These are phyloP conservation scores for Beauveria caledonica DNA, from an alignment of 2,329 filamentous ascomycete genomes.

Conservation along the genomic window DNA sequence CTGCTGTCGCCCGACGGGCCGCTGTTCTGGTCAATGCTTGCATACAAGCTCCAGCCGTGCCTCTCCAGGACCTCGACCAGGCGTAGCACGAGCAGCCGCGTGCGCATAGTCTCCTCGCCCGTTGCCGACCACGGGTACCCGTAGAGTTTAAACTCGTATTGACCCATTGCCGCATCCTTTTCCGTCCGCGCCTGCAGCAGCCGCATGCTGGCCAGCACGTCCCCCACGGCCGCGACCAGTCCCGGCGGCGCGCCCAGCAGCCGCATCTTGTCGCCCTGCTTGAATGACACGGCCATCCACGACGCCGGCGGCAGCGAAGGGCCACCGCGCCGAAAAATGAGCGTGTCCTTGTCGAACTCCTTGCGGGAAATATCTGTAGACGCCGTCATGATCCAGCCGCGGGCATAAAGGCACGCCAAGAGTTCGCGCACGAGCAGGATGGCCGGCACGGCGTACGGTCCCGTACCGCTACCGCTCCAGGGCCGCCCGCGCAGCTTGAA, in stretches of 20 bases:
- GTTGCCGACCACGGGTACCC: conserved; percentile 3
- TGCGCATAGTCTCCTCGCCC: conserved; percentile 4
- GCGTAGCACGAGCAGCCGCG: conserved; percentile 4
- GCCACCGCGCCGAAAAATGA: conserved; percentile 5
- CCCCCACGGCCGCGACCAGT: not conserved
- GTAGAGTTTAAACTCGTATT: conserved; percentile 4
- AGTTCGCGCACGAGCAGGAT: conserved; percentile 7
- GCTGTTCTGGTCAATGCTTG: conserved; percentile 10
- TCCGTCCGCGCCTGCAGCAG: not conserved
- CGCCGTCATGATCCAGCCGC: conserved; percentile 10
- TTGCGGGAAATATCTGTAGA: conserved; percentile 10
- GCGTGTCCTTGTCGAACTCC: conserved; percentile 8
- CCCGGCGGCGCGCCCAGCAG: conserved; percentile 8
- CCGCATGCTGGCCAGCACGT: not conserved
- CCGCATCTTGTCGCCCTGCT: conserved; percentile 8
- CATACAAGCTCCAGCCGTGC: conserved; percentile 9
- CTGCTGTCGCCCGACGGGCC: not conserved
- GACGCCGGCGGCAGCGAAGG: not conserved
- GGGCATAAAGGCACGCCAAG: conserved; percentile 5
- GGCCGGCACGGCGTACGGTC: conserved; percentile 4
- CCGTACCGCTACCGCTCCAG: conserved; percentile 2
- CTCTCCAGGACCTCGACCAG: conserved; percentile 8
- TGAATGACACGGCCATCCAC: conserved; percentile 8
- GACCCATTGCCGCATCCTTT: not conserved
- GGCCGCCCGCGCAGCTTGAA: conserved; percentile 11